These are phyloP conservation scores for Coemansia sp. DNA, from an alignment of 192 early-diverging fungal genomes.

Conservation along the genomic window DNA sequence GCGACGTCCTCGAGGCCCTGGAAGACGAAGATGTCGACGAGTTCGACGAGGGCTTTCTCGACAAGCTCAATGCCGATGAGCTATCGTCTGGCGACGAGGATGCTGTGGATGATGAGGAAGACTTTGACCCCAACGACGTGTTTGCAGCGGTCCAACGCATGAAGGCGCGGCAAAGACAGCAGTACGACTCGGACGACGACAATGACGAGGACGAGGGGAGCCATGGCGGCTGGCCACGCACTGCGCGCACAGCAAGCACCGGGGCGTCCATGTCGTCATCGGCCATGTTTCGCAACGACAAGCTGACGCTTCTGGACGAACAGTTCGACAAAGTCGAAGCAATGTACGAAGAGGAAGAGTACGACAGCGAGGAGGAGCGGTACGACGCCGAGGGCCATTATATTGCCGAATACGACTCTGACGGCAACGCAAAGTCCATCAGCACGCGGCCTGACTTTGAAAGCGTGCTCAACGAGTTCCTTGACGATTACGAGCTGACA, in stretches of 20 bases:
- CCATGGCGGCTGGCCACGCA: constrained; percentile 26
- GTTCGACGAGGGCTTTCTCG: constrained; percentile 76
- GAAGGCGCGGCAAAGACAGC: constrained; percentile 28
- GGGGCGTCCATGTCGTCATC: constrained; percentile 90
- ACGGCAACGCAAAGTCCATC: constrained; percentile 53
- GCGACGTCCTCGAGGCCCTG: constrained; percentile 89
- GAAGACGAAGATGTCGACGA: constrained; percentile 85
- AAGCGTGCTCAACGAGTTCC: constrained; percentile 70
- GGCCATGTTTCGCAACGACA: constrained; percentile 88
- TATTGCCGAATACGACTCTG: constrained; percentile 56
- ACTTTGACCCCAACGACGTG: constrained; percentile 49
- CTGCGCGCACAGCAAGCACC: constrained; percentile 53
- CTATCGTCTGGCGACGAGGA: constrained; percentile 64
- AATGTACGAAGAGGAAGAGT: constrained; percentile 40
- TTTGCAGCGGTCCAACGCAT: constrained; percentile 50
- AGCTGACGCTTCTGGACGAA: constrained; percentile 88
- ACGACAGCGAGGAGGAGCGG: constrained; percentile 37
- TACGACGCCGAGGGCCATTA: constrained; percentile 61
- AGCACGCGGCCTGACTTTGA: constrained; percentile 72
- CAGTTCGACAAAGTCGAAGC: constrained; percentile 80
- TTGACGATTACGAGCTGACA: constrained; percentile 74
- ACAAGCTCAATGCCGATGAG: constrained; percentile 69
- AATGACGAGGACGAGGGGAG: constrained; percentile 15
- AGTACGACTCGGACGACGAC: constrained; percentile 52
- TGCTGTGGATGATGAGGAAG: constrained; percentile 20